Evolutionary conservation across 768 basidiomycete species (phyloP).

Genomic region (Lactarius trivialis): DNA sequence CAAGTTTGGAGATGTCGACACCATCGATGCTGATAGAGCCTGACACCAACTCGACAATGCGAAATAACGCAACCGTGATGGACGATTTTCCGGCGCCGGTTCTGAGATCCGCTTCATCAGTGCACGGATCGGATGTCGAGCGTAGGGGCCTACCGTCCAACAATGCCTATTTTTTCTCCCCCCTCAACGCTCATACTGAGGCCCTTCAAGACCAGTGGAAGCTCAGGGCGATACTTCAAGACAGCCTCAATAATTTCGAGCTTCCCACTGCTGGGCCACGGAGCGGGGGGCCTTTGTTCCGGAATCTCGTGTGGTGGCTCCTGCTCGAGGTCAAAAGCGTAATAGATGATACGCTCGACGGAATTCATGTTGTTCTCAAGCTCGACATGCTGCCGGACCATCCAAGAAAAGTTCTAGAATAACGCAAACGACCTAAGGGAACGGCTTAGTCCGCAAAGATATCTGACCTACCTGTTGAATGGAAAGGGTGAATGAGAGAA

Average conservation of each 20-base stretch:
- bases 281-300: conserved; percentile 47
- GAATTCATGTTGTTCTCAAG: conserved; percentile 93
- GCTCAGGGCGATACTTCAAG: conserved; percentile 77
- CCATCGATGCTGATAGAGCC: conserved; percentile 81
- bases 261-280: conserved; percentile 72
- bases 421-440: background rate
- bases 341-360: conserved; percentile 81
- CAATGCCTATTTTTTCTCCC: conserved; percentile 90
- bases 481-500: conserved; percentile 72
- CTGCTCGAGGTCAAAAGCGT: conserved; percentile 73
- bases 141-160: conserved; percentile 46
- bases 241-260: conserved; percentile 72
- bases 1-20: conserved; percentile 76
- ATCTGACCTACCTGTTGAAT: conserved; percentile 56
- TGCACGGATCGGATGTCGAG: background rate
- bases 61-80: conserved; percentile 83
- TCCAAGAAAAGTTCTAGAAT: conserved; percentile 57
- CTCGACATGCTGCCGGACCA: conserved; percentile 73
- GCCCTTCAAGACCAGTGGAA: conserved; percentile 85
- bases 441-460: background rate
- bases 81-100: conserved; percentile 89
- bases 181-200: conserved; percentile 61
- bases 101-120: conserved; percentile 20
- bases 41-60: conserved; percentile 71
- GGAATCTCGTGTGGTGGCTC: conserved; percentile 67